phyloP scores from a whole-genome alignment of 805 yeast species.

The Debaryomyces tyrocola region DNA sequence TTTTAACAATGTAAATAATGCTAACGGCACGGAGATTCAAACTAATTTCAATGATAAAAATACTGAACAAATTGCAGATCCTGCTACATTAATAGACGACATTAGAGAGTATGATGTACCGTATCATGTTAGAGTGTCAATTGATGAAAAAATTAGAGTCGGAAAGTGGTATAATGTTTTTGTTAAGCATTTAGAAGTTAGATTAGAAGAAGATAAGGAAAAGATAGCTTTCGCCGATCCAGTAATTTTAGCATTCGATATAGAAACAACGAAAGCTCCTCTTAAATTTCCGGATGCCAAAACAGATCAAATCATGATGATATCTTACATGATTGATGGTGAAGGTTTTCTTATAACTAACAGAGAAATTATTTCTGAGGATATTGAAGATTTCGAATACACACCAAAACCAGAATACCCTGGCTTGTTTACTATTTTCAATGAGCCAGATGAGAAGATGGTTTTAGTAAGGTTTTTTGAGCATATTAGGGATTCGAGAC shows the following conservation, averaged over 20 bases:
- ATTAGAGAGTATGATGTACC: conserved; percentile 95
- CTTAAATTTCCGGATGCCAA: conserved; percentile 92
- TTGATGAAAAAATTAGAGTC: conserved; percentile 81
- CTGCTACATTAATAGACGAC: conserved; percentile 70
- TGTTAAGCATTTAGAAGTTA: conserved; percentile 56
- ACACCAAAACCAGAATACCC: conserved; percentile 97
- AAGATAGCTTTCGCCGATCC: conserved; percentile 96
- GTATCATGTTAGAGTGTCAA: conserved; percentile 93
- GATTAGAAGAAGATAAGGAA: conserved; percentile 60
- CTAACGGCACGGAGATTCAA: conserved; percentile 24
- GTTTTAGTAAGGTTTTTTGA: conserved; percentile 78
- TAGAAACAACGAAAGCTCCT: conserved; percentile 96
- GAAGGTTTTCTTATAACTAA: conserved; percentile 93
- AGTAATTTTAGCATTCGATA: conserved; percentile 93
- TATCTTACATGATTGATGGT: conserved; percentile 98
- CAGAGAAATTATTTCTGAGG: conserved; percentile 89
- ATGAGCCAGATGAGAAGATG: conserved; percentile 82
- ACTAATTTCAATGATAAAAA: conserved; percentile 12
- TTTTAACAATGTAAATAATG: conserved; percentile 28
- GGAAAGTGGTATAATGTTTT: conserved; percentile 94
- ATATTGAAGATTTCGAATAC: conserved; percentile 95
- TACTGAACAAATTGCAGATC: conserved; percentile 39
- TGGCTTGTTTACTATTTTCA: conserved; percentile 85
- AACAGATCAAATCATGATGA: conserved; percentile 96
- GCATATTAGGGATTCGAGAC: conserved; percentile 82